phyloP scores from a whole-genome alignment of 169 alveolate genomes.

The Eimeria tenella region DNA sequence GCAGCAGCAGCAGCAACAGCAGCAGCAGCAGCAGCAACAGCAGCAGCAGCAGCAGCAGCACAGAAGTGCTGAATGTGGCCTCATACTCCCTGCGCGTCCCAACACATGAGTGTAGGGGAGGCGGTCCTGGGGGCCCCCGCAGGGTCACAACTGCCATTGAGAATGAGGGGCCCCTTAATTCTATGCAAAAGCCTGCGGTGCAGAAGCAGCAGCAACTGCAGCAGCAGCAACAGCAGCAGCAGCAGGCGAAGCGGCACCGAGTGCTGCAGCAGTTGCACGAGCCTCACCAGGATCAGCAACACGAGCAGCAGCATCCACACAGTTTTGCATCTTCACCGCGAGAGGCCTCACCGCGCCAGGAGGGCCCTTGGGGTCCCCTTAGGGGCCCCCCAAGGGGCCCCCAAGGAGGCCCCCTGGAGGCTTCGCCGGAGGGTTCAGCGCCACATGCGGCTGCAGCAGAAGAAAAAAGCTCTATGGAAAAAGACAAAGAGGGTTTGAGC shows the following conservation, averaged over 20 bases:
- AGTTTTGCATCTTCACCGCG: background rate
- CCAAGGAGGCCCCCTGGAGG: background rate
- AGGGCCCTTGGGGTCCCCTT: background rate
- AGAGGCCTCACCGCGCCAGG: too few species aligned
- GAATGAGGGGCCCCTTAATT: background rate
- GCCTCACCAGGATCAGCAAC: background rate
- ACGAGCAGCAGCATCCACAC: background rate
- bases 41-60: slow-evolving; percentile 24
- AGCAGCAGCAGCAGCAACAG: slow-evolving; percentile 20
- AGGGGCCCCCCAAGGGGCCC: background rate
- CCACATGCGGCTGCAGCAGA: background rate
- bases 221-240: slow-evolving; percentile 11
- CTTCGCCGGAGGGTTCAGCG: background rate
- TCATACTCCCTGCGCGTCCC: too few species aligned
- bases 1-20: background rate
- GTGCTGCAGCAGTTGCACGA: background rate
- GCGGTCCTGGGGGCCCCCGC: too few species aligned
- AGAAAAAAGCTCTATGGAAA: background rate
- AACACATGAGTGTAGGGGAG: too few species aligned
- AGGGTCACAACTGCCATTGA: background rate
- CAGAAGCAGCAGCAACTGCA: background rate
- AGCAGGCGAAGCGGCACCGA: slow-evolving; percentile 4
- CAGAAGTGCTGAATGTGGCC: too few species aligned
- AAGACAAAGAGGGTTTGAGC: too few species aligned
- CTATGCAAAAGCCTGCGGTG: background rate